Evolutionary conservation across 2,329 filamentous ascomycete genomes (phyloP).

Genomic region (Fusarium devonianum): DNA sequence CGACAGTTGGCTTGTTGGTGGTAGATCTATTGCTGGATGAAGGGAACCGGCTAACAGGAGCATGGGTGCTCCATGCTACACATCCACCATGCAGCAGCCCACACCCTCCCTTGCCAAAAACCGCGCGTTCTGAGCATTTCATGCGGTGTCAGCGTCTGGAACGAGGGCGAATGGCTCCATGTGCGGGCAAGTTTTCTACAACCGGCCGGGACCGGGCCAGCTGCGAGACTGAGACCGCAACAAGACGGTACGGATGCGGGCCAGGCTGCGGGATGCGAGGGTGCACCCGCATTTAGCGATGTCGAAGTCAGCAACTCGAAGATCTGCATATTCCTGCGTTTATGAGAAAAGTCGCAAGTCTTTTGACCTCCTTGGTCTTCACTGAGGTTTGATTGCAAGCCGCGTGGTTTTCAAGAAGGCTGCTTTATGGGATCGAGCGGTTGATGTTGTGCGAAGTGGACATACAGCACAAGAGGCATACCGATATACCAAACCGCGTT

Average conservation of each 20-base stretch:
- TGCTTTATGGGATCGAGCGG: too few species aligned
- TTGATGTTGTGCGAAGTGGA: too few species aligned
- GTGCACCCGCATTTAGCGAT: not conserved
- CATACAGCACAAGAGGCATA: too few species aligned
- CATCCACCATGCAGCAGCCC: slow-evolving; percentile 25
- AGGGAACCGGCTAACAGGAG: slow-evolving; percentile 21
- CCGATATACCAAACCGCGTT: too few species aligned
- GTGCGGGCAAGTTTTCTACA: slow-evolving; percentile 27
- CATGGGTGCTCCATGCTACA: slow-evolving; percentile 12
- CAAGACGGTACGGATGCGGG: slow-evolving; percentile 25
- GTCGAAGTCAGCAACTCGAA: slow-evolving; percentile 1
- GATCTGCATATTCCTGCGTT: slow-evolving; percentile 17
- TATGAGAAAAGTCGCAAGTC: slow-evolving; percentile 8
- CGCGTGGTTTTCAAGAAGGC: too few species aligned
- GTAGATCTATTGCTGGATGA: slow-evolving; percentile 30
- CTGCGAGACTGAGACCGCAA: slow-evolving; percentile 18
- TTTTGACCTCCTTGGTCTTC: too few species aligned
- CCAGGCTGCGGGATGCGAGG: slow-evolving; percentile 23
- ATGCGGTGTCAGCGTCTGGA: slow-evolving; percentile 2
- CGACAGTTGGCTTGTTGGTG: slow-evolving; percentile 7
- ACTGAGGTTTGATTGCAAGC: too few species aligned
- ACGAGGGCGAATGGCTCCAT: slow-evolving; percentile 24
- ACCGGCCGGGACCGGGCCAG: slow-evolving; percentile 33
- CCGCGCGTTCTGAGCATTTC: slow-evolving; percentile 20
- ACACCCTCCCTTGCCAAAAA: slow-evolving; percentile 31